A percentile compares a stretch with the other conserved stretches of the same genome.
Conservation (phyloP, 305 asterid species). For the Solanum hybrid region DNA sequence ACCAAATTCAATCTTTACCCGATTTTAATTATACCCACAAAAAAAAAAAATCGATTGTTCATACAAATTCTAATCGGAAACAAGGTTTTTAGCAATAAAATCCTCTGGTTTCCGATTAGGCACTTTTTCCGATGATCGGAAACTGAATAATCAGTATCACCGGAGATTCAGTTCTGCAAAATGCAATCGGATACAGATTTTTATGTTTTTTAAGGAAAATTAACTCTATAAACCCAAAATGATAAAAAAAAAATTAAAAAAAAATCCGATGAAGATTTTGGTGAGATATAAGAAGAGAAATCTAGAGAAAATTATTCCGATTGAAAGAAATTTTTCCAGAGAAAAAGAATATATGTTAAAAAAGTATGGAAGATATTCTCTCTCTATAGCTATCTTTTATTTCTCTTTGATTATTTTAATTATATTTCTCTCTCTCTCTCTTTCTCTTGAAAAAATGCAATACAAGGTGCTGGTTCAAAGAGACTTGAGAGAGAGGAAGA, state of each 20-base stretch:
- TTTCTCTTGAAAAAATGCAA: background rate
- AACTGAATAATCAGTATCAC: background rate
- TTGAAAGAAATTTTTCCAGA: conserved; percentile 20
- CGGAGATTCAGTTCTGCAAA: conserved; percentile 9
- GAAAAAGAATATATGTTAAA: conserved; percentile 45
- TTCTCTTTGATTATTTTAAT: background rate
- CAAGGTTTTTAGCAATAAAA: background rate
- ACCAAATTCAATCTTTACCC: background rate
- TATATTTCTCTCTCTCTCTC: background rate
- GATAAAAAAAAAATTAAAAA: background rate
- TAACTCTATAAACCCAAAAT: background rate
- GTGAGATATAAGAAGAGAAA: conserved; percentile 7
- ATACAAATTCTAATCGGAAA: background rate
- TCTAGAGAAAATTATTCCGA: conserved; percentile 25
- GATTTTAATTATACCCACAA: conserved; percentile 8
- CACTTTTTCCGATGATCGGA: conserved; percentile 11
- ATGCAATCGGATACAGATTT: background rate
- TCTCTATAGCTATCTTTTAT: conserved; percentile 9
- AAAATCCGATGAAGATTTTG: conserved; percentile 5
- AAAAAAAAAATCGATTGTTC: background rate
- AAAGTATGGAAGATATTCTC: conserved; percentile 21
- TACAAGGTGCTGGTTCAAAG: background rate
- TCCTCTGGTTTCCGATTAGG: conserved; percentile 8
- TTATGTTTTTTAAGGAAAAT: background rate
- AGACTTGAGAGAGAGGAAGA: background rate